Conservation (phyloP, 192 early-diverging fungal genomes). For the Coemansia sp. region DNA sequence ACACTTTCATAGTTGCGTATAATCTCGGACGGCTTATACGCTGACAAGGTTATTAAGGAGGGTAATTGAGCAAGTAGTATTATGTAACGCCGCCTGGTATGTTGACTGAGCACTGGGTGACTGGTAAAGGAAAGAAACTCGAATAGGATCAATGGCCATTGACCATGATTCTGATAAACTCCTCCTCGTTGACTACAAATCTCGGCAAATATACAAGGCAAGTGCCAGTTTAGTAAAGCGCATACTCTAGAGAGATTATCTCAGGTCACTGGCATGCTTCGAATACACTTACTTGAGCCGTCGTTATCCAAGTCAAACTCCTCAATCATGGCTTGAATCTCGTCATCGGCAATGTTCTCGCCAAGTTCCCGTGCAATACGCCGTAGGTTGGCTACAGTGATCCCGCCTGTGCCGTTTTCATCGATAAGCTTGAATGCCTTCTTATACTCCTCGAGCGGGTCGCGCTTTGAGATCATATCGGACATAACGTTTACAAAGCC, state of each 20-base stretch:
- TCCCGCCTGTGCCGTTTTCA: constrained; percentile 68
- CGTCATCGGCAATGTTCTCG: constrained; percentile 79
- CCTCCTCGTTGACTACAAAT: constrained; percentile 76
- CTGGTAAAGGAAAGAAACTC: not conserved
- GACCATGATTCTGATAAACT: constrained; percentile 84
- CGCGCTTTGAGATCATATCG: constrained; percentile 69
- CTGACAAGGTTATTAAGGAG: not conserved
- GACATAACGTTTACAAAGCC: constrained; percentile 75
- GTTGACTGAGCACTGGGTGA: not conserved
- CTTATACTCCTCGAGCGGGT: constrained; percentile 81
- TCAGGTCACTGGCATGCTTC: not conserved
- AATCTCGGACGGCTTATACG: not conserved
- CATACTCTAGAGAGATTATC: not conserved
- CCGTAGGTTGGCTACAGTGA: constrained; percentile 68
- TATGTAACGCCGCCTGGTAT: constrained; percentile 1
- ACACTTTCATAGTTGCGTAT: not conserved
- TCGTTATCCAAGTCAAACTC: constrained; percentile 88
- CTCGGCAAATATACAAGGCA: not conserved
- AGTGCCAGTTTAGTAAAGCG: constrained; percentile 1
- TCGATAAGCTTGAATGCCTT: constrained; percentile 85
- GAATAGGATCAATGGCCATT: constrained; percentile 29
- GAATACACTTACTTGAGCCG: constrained; percentile 70
- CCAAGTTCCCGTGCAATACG: constrained; percentile 82
- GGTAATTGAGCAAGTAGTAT: not conserved
- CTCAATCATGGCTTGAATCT: constrained; percentile 87